These are phyloP conservation scores for Podaxis carcinomalis DNA, from an alignment of 768 basidiomycete genomes.

Conservation along the genomic window DNA sequence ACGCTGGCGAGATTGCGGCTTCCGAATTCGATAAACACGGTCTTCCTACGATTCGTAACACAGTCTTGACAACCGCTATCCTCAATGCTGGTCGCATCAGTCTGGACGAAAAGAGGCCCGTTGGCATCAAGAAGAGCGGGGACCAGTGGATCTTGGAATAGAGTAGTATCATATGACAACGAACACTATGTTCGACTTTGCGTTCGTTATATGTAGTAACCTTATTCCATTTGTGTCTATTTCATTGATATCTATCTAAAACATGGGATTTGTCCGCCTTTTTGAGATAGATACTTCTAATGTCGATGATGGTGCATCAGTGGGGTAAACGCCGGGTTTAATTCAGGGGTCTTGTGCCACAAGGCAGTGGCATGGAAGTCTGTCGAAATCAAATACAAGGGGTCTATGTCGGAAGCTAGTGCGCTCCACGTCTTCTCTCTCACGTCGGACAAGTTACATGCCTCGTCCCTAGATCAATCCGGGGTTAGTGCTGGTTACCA, in stretches of 20 bases:
- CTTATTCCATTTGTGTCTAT: conserved; percentile 8
- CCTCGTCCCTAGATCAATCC: neutral
- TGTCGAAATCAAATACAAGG: conserved; percentile 7
- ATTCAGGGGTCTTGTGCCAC: conserved; percentile 2
- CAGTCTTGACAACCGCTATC: conserved; percentile 83
- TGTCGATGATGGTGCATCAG: neutral
- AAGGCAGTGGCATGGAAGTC: conserved; percentile 4
- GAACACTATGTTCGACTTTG: neutral
- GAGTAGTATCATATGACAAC: conserved; percentile 14
- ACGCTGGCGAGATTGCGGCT: conserved; percentile 62
- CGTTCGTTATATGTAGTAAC: conserved; percentile 2
- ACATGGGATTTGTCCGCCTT: neutral
- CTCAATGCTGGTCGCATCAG: conserved; percentile 88
- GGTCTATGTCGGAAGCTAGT: neutral
- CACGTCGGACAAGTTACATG: neutral
- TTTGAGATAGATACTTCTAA: neutral
- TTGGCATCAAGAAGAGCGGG: conserved; percentile 66
- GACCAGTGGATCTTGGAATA: conserved; percentile 68
- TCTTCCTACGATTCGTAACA: conserved; percentile 86
- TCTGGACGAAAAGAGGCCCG: conserved; percentile 84
- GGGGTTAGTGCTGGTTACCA: conserved; percentile 8
- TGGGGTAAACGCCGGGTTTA: neutral
- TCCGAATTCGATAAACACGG: conserved; percentile 75
- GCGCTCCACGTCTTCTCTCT: conserved; percentile 3
- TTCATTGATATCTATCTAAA: neutral